Conservation (phyloP, 352 stramenopile species). For the Phytophthora pluvialis region DNA sequence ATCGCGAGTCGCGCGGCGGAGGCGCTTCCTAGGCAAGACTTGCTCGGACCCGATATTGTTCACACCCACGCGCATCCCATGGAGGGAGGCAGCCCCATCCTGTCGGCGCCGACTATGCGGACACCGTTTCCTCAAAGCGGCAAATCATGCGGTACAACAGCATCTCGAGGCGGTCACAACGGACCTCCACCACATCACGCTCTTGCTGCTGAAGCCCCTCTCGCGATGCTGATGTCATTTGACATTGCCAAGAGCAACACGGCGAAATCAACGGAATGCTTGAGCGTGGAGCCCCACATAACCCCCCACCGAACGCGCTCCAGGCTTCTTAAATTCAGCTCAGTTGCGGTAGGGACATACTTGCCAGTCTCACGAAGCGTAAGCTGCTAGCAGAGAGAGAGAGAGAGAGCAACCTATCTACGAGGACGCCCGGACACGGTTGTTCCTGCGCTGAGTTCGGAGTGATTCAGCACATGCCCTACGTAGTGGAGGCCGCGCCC, state of each 20-base stretch:
- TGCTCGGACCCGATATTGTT: no score
- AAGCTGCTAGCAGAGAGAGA: no score
- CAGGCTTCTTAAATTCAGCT: neutral
- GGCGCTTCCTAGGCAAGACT: no score
- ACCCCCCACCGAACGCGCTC: no score
- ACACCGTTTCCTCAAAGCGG: slow-evolving; percentile 68
- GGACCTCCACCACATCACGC: slow-evolving; percentile 50
- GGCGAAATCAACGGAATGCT: neutral
- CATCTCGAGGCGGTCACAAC: slow-evolving; percentile 82
- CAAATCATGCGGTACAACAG: slow-evolving; percentile 89
- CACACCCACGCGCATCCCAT: neutral
- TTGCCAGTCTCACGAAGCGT: no score
- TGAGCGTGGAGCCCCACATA: neutral
- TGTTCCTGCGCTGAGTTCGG: no score
- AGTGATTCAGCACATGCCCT: no score
- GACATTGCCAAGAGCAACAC: neutral
- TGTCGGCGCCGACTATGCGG: neutral
- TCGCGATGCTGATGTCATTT: neutral
- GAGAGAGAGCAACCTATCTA: no score
- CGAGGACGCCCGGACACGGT: no score
- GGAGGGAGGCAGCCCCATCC: neutral
- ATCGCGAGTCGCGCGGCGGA: no score
- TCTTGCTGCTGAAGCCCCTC: slow-evolving; percentile 31
- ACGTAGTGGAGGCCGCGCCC: no score
- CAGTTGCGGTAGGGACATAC: no score